These are phyloP conservation scores for Rhizopus arrhizus DNA, from an alignment of 371 early-diverging fungal species.

Conservation along the genomic window DNA sequence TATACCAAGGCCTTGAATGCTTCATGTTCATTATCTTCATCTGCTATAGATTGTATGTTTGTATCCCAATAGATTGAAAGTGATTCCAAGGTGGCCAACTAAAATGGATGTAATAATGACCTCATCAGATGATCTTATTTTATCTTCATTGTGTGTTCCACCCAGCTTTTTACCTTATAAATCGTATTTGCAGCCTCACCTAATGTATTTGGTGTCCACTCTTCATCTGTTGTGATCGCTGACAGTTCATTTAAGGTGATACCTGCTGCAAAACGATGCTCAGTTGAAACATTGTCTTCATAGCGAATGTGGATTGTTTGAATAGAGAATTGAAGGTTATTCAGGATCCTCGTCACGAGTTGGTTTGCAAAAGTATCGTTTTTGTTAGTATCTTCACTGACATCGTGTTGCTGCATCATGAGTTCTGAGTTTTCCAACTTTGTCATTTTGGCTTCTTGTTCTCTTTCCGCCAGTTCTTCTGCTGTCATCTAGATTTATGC, in stretches of 20 bases:
- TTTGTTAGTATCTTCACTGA: constrained; percentile 61
- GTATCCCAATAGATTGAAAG: constrained; percentile 93
- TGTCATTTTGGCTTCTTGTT: constrained; percentile 81
- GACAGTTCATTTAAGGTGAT: constrained; percentile 88
- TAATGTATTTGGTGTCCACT: constrained; percentile 85
- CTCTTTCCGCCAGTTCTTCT: constrained; percentile 78
- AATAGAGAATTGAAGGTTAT: constrained; percentile 94
- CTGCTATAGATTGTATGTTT: constrained; percentile 66
- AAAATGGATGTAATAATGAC: not conserved
- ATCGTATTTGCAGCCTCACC: constrained; percentile 77
- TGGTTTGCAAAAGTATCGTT: constrained; percentile 81
- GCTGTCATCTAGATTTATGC: constrained; percentile 64
- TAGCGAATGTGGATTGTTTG: constrained; percentile 95
- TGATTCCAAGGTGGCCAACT: constrained; percentile 77
- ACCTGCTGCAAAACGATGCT: constrained; percentile 88
- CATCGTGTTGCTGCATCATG: constrained; percentile 29
- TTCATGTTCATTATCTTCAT: constrained; percentile 54
- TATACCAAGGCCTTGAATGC: constrained; percentile 58
- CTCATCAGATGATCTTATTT: not conserved
- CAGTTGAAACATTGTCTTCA: constrained; percentile 82
- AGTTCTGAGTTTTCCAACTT: constrained; percentile 83
- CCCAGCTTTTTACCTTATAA: constrained; percentile 64
- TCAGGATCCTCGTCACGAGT: constrained; percentile 89
- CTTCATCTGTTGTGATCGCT: constrained; percentile 88
- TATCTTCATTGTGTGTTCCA: not conserved